Percentiles rank a stretch among this genome's conserved stretches.
phyloP scores from a whole-genome alignment of 2,329 filamentous ascomycete genomes.

The Aureobasidium subglaciale region DNA sequence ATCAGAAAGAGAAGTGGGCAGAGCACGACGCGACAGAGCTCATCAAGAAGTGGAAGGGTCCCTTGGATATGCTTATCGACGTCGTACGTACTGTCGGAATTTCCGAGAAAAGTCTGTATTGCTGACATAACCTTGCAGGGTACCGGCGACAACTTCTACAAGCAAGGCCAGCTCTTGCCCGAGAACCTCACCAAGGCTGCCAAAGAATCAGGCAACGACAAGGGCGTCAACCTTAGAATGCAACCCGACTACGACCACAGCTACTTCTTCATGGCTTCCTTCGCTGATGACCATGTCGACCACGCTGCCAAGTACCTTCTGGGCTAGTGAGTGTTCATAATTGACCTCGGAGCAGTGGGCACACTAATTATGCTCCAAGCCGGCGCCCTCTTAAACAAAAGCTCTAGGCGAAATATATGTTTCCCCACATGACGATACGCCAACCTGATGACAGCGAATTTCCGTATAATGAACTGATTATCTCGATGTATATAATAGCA shows the following conservation, averaged over 20 bases:
- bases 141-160: conserved; percentile 93
- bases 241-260: conserved; percentile 93
- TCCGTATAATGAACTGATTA: not conserved
- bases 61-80: conserved; percentile 76
- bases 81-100: conserved; percentile 52
- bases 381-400: not conserved
- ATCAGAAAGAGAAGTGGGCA: conserved; percentile 69
- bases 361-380: conserved; percentile 11
- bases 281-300: conserved; percentile 82
- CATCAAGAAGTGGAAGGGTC: conserved; percentile 64
- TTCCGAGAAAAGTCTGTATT: not conserved
- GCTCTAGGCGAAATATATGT: not conserved
- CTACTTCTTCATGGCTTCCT: conserved; percentile 92
- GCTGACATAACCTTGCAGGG: conserved; percentile 47
- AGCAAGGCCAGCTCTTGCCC: conserved; percentile 82
- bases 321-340: conserved; percentile 35
- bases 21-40: conserved; percentile 90
- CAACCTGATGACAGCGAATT: not conserved
- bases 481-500: not conserved
- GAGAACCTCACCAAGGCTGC: conserved; percentile 84
- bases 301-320: conserved; percentile 82
- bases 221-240: conserved; percentile 71
- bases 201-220: conserved; percentile 62
- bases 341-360: not conserved
- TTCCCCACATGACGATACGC: not conserved